Evolutionary conservation across 805 yeast genomes (phyloP), one percentile per base, ranked within the genome.

Genomic region (Saturnispora sanitii): DNA sequence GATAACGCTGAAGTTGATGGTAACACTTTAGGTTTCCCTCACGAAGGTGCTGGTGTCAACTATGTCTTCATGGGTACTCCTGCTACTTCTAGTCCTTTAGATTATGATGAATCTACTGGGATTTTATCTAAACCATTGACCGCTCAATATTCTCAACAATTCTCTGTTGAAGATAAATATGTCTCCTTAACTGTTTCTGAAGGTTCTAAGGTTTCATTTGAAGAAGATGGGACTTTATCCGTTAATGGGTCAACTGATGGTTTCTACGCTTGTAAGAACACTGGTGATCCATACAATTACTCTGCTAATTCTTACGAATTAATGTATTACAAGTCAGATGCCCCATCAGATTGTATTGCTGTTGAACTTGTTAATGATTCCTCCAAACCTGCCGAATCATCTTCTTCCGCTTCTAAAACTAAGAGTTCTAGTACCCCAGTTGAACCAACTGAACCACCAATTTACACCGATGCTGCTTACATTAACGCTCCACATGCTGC

Each of bases 11-110:
- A 40, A 8, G 38, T 66, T 39, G 44, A 62, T 43, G 62, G 60
- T 28, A 40, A 52, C 35, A 9, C 39, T 13, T 17, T 45, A 13
- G 60, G 56, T 35, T 47, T 65, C 37, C 44, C 52, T 36, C 75
- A 69, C 46, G 72, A 66, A 55, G 75, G 74, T 51, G 75, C 75
- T 40, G 75, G 66, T 44, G 52, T 68, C 43, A 60, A 65, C 58
- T 69, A 66, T 53, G 49, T 61, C 25, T 60, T 65, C 54, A 17
- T 45, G 2, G 44, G 38, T 31, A 31, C 46, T 20, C 16, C 34
- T 22, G 36, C 36, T 4, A 8, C 33, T 9, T 6, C 33, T 42
- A 4, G 17, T 12, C 7, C 33, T 3, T 40, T 46, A 21, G 17
- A 15, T 13, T 49, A 60, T 22, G 41, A 48, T 38, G 56, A 53